These are phyloP conservation scores for Knufia petricola DNA, from an alignment of 2,329 filamentous ascomycete species.

Conservation along the genomic window DNA sequence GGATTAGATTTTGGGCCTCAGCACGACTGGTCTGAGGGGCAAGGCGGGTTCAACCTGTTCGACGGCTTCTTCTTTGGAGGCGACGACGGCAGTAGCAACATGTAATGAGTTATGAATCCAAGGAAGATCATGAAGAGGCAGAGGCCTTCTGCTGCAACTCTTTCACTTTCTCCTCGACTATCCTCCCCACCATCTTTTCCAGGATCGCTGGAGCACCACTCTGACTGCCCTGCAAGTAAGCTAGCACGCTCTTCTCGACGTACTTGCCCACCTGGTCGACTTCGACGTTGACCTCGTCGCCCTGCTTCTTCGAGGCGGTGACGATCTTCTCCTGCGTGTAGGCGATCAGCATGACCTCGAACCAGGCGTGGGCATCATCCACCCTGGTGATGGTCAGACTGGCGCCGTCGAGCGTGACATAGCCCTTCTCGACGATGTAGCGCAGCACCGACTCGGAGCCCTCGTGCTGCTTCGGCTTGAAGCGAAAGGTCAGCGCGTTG, in stretches of 20 bases:
- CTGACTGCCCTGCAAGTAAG: constrained; percentile 51
- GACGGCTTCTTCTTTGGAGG: constrained; percentile 49
- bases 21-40: constrained; percentile 41
- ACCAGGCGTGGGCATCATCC: constrained; percentile 68
- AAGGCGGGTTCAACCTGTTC: constrained; percentile 40
- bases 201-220: constrained; percentile 46
- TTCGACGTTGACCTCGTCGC: constrained; percentile 82
- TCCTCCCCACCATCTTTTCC: constrained; percentile 62
- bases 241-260: constrained; percentile 68
- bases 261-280: constrained; percentile 71
- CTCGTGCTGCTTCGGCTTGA: constrained; percentile 47
- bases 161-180: constrained; percentile 62
- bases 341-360: constrained; percentile 92
- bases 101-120: background rate
- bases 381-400: constrained; percentile 88
- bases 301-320: constrained; percentile 64
- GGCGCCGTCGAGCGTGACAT: constrained; percentile 85
- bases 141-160: constrained; percentile 4
- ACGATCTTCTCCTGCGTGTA: constrained; percentile 94
- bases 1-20: constrained; percentile 32
- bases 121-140: too few species aligned
- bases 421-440: constrained; percentile 95
- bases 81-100: constrained; percentile 6
- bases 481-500: constrained; percentile 79
- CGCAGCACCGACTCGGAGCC: constrained; percentile 58